Evolutionary conservation across 306 rosid genomes (phyloP).

Genomic region (Benincasa hispida): DNA sequence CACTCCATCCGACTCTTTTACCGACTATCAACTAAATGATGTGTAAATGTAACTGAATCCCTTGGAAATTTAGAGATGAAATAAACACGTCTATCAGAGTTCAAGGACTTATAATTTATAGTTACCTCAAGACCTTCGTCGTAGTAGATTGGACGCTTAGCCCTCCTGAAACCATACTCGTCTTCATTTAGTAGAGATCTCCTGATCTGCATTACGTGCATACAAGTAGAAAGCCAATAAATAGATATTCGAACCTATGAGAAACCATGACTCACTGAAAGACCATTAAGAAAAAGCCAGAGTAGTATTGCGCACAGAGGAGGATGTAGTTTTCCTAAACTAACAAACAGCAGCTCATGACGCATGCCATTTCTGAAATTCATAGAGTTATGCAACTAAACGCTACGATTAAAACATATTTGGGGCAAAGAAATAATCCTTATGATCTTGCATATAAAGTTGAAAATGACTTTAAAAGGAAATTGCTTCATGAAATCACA

Average conservation of each 20-base stretch:
- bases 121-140: constrained; percentile 92
- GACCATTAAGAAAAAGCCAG: background rate
- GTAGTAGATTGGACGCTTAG: constrained; percentile 70
- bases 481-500: background rate
- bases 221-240: background rate
- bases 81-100: background rate
- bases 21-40: background rate
- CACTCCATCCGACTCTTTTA: background rate
- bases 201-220: constrained; percentile 49
- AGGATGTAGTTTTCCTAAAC: background rate
- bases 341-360: background rate
- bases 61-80: background rate
- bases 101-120: background rate
- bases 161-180: constrained; percentile 78
- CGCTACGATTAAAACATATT: background rate
- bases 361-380: background rate
- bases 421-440: background rate
- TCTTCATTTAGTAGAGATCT: constrained; percentile 71
- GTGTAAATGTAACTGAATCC: background rate
- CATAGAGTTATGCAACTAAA: background rate
- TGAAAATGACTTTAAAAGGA: background rate
- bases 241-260: background rate
- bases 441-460: background rate
- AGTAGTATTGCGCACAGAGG: background rate
- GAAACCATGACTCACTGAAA: background rate